Conservation (phyloP, 1,139 yeast species). For the Candida sp. region DNA sequence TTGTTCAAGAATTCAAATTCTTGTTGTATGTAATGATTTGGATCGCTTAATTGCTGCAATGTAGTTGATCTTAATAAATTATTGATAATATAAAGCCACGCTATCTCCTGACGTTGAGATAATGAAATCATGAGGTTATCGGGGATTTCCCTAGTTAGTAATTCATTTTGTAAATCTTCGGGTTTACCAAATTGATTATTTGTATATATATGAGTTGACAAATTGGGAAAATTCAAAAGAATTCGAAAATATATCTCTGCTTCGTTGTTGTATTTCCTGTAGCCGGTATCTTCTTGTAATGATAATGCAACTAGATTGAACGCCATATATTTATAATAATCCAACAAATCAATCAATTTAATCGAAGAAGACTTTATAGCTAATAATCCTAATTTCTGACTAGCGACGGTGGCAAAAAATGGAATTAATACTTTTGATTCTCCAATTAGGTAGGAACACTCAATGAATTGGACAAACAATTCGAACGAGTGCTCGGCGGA, state of each 20-base stretch:
- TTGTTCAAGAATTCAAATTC: conserved; percentile 20
- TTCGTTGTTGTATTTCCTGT: conserved; percentile 9
- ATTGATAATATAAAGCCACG: conserved; percentile 29
- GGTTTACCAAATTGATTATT: conserved; percentile 1
- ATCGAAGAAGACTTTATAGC: conserved; percentile 13
- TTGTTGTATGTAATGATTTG: conserved; percentile 12
- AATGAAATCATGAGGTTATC: conserved; percentile 8
- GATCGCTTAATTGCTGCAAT: conserved; percentile 18
- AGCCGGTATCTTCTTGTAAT: conserved; percentile 4
- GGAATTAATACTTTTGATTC: conserved; percentile 16
- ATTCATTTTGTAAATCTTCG: conserved; percentile 4
- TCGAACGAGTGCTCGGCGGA: neutral
- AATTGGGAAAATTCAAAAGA: conserved; percentile 23
- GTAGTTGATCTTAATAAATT: conserved; percentile 18
- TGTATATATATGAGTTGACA: conserved; percentile 9
- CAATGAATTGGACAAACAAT: conserved; percentile 16
- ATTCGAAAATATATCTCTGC: conserved; percentile 27
- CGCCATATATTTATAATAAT: conserved; percentile 29
- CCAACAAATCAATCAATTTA: conserved; percentile 18
- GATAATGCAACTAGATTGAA: conserved; percentile 25
- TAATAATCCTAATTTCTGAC: conserved; percentile 21
- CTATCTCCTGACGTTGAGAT: conserved; percentile 31
- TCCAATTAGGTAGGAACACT: conserved; percentile 22
- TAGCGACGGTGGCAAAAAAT: conserved; percentile 11
- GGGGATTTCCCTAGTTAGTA: conserved; percentile 3